Evolutionary conservation across 1,139 yeast genomes (phyloP).

Genomic region (Spathaspora sp.): DNA sequence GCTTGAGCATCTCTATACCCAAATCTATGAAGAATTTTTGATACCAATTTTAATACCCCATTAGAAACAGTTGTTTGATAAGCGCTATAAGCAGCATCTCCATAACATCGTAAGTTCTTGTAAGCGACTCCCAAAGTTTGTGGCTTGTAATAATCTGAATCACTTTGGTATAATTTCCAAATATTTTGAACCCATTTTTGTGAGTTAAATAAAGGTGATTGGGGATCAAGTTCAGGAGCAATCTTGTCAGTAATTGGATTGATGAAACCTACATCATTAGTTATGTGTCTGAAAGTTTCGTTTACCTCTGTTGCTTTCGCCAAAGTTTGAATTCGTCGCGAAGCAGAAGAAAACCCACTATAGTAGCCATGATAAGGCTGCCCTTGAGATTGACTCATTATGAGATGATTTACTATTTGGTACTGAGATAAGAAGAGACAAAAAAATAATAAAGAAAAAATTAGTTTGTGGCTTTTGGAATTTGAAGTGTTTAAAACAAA

Average conservation of each 20-base stretch:
- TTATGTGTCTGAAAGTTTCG: not conserved
- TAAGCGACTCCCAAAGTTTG: slow-evolving; percentile 69
- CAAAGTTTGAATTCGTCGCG: slow-evolving; percentile 9
- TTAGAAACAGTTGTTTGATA: slow-evolving; percentile 73
- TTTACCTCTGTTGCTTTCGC: slow-evolving; percentile 8
- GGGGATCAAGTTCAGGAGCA: slow-evolving; percentile 14
- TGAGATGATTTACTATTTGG: not conserved
- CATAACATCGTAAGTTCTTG: slow-evolving; percentile 66
- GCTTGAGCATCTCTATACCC: slow-evolving; percentile 29
- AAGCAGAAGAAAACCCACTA: slow-evolving; percentile 5
- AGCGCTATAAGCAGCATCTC: slow-evolving; percentile 73
- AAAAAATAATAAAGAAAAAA: not conserved
- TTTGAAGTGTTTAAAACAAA: not conserved
- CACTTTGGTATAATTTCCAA: slow-evolving; percentile 52
- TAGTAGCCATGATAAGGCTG: slow-evolving; percentile 15
- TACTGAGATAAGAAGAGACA: not conserved
- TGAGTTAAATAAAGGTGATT: slow-evolving; percentile 11
- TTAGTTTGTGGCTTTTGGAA: not conserved
- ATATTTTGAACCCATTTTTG: slow-evolving; percentile 66
- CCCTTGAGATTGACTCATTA: slow-evolving; percentile 6
- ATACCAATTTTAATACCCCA: slow-evolving; percentile 27
- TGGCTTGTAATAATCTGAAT: slow-evolving; percentile 65
- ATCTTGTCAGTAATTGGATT: slow-evolving; percentile 13
- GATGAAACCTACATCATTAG: slow-evolving; percentile 3
- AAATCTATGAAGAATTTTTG: slow-evolving; percentile 17